phyloP scores from a whole-genome alignment of 2,329 filamentous ascomycete species.

The Cyanodermella asteris region DNA sequence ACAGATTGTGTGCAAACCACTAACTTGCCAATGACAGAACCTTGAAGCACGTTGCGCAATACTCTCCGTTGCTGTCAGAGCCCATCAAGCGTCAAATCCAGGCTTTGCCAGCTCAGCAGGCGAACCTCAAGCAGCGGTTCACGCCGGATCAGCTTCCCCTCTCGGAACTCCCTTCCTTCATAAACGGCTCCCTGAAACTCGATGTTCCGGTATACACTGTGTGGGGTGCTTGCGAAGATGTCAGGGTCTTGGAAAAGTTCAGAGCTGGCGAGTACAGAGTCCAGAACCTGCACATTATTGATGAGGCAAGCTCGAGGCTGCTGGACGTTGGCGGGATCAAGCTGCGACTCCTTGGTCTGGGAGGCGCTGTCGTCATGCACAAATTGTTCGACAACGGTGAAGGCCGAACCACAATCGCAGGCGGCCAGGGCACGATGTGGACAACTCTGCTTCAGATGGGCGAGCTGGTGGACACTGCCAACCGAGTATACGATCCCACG shows the following conservation, averaged over 20 bases:
- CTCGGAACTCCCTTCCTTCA: constrained; percentile 74
- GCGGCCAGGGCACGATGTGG: constrained; percentile 98
- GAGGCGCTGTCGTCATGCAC: constrained; percentile 97
- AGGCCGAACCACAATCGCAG: constrained; percentile 90
- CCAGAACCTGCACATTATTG: constrained; percentile 90
- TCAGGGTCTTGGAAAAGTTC: constrained; percentile 91
- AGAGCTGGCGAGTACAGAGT: constrained; percentile 96
- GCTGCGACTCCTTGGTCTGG: constrained; percentile 76
- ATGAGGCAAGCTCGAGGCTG: constrained; percentile 88
- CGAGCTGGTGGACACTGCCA: constrained; percentile 90
- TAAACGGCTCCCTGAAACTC: constrained; percentile 71
- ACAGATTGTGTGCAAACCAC: constrained; percentile 1
- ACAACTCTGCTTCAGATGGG: constrained; percentile 96
- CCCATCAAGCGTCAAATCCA: constrained; percentile 44
- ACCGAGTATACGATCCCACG: constrained; percentile 93
- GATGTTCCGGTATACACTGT: constrained; percentile 97
- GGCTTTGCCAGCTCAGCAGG: constrained; percentile 39
- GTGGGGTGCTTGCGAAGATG: constrained; percentile 97
- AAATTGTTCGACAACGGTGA: constrained; percentile 98
- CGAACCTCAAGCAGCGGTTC: constrained; percentile 63
- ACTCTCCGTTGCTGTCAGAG: constrained; percentile 82
- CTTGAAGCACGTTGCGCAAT: constrained; percentile 93
- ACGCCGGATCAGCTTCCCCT: constrained; percentile 62
- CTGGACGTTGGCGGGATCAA: constrained; percentile 91
- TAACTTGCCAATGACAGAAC: constrained; percentile 36